Base-by-base conservation (phyloP, 257 asterid genomes). In the Buddleja alternifolia region DNA sequence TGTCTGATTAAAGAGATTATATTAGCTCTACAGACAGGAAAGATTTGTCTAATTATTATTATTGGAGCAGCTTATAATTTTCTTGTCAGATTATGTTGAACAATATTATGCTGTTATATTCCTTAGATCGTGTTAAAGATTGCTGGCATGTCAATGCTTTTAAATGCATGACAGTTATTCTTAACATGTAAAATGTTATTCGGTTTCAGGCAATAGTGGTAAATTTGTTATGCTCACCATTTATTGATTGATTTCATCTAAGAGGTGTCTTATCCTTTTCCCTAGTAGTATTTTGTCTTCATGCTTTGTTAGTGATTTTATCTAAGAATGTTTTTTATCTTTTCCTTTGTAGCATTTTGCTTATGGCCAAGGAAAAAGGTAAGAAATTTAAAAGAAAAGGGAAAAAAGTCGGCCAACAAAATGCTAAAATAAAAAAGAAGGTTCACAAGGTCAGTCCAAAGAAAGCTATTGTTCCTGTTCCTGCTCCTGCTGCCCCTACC, bases 351-450 rank as follows among this genome's bases (percentile, higher is more conserved):
- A 74, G 58, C 75, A 67, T 50, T 77, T 71, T 67, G 11, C 71
- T 55, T 48, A 70, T 80, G 75, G 80, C 78, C 23, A 77, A 67
- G 83, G 66, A 14, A 24, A 71, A 61, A 45, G 78, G 77, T 10
- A 73, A 32, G 67, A 79, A 70, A 55, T 46, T 42, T 32, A 71
- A 67, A 32, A 67, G 44, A 71, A 70, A 77, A 57, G 78, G 75
- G 32, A 67, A 62, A 50, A 65, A 10, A 37, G 56, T 69, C 50
- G 77, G 56, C 42, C 75, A 34, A 3, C 70, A 51, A 69, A 68
- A 41, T 63, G 55, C 62, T 39, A 60, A 60, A 60, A 58, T 78
- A 23, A 71, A 78, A 76, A 78, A 73, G 70, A 74, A 44, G 36
- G 55, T 47, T 67, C 60, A 44, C 17, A 63, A 53, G 36, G 60